Conservation (phyloP, 1,284 basidiomycete species). For the Tilletia setariae region DNA sequence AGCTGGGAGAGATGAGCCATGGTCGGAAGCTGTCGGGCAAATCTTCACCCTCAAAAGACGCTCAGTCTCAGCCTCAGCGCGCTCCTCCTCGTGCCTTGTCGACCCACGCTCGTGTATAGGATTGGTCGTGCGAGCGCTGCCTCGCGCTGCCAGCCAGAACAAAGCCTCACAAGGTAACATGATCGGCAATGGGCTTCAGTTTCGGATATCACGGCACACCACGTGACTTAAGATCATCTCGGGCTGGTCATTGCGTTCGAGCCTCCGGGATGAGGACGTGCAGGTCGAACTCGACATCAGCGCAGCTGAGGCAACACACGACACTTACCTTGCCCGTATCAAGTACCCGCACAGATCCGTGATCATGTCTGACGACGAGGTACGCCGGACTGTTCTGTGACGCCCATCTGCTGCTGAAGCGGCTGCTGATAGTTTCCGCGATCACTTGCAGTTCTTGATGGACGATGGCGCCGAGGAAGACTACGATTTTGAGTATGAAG, state of each 20-base stretch:
- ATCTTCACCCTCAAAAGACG: neutral
- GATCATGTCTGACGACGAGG: conserved; percentile 30
- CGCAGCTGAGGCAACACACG: neutral
- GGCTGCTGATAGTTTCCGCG: conserved; percentile 17
- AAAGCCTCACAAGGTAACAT: too few species aligned
- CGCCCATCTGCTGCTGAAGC: conserved; percentile 5
- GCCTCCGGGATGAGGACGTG: too few species aligned
- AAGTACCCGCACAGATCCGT: neutral
- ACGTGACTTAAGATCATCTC: neutral
- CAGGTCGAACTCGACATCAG: neutral
- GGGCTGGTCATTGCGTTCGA: neutral
- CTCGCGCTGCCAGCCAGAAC: neutral
- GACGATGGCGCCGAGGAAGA: conserved; percentile 58
- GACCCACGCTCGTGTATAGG: neutral
- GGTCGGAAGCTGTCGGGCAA: neutral
- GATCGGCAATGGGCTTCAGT: too few species aligned
- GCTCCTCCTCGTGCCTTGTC: neutral
- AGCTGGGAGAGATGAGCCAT: conserved; percentile 14
- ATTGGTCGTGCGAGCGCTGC: neutral
- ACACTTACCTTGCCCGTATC: neutral
- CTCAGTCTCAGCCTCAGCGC: neutral
- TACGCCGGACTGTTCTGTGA: conserved; percentile 13
- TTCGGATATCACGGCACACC: neutral
- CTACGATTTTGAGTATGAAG: conserved; percentile 81
- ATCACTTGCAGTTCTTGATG: conserved; percentile 44